Evolutionary conservation across 2,329 filamentous ascomycete species (phyloP), one percentile per base, ranked within the genome.

Genomic region (Fusarium irregulare): DNA sequence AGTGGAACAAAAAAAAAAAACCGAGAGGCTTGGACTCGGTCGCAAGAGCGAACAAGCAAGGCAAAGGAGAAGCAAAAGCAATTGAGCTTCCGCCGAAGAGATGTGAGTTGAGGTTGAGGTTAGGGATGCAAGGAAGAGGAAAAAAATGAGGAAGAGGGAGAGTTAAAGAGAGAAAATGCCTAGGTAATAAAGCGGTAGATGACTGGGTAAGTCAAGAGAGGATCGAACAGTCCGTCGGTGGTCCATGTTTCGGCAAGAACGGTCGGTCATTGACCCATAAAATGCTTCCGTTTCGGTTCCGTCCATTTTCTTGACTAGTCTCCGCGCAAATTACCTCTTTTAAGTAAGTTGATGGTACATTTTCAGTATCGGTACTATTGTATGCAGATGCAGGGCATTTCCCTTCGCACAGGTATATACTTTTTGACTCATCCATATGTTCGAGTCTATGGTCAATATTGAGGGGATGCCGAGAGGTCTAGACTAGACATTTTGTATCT

Each of bases 281-380:
- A 73, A 69, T 66, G 47, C 56, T 60, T 71, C 68, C 65, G 68
- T 72, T 60, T 66, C 68, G 59, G 60, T 71, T 71, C 68, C 68
- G 56, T 72, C 60, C 48, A 48, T 65, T 68, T 51, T 59, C 51
- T 60, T 27, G 42, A 48, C 25, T 32, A 60, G 68, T 37, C 68
- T 71, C 68, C 59, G 53, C 63, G 21, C 68, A 45, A 50, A 46
- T 66, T 66, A 51, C 48, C 69, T 55, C 40, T 53, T 70, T 66
- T 41, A 27, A 69, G 50, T 48, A 71, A 72, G 68, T 57, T 40
- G 25, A 28, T 27, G 56, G 61, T 72, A 25, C 57, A 40, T 66
- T 70, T 40, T 66, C 10, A n/a, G 18, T 37, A 12, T n/a, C 1
- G 16, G 9, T 37, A 37, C 16, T 37, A 37, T 37, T 37, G 34